A percentile compares a stretch with the other conserved stretches of the same genome.
These are phyloP conservation scores for Inga oerstediana DNA, from an alignment of 306 rosid species.

Conservation along the genomic window DNA sequence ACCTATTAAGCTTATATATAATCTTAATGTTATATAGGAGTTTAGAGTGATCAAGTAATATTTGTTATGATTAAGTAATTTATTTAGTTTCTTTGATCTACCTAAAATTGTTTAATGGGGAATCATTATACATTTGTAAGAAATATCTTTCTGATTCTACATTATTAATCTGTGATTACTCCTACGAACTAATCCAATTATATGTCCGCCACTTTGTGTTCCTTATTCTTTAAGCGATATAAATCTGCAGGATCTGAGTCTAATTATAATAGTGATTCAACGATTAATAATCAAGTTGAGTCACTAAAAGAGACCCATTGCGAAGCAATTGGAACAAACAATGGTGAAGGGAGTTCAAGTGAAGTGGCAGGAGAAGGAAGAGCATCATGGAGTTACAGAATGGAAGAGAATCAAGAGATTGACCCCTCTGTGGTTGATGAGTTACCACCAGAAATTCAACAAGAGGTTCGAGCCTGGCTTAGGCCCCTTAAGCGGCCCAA, in stretches of 20 bases:
- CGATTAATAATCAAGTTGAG: conserved; percentile 31
- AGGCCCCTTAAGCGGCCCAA: conserved; percentile 75
- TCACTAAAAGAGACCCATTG: conserved; percentile 25
- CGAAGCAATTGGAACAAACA: conserved; percentile 37
- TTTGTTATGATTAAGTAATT: too few relatives aligned
- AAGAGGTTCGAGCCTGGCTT: conserved; percentile 66
- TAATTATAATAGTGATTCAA: conserved; percentile 26
- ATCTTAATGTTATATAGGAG: too few relatives aligned
- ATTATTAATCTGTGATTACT: neutral
- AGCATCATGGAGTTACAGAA: conserved; percentile 69
- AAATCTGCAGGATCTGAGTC: conserved; percentile 39
- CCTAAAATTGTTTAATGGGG: neutral
- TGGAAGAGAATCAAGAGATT: conserved; percentile 79
- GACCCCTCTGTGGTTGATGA: conserved; percentile 77
- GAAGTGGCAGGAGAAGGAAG: conserved; percentile 42
- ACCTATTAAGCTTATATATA: too few relatives aligned
- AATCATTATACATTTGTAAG: neutral
- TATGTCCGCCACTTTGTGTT: neutral
- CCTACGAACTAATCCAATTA: neutral
- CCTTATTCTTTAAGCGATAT: conserved; percentile 12
- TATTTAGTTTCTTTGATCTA: too few relatives aligned
- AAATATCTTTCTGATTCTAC: neutral
- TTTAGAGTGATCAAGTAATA: too few relatives aligned
- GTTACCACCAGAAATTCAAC: conserved; percentile 84
- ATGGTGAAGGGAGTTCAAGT: conserved; percentile 21